Conservation (phyloP, 306 rosid species). For the Coriaria nepalensis region DNA sequence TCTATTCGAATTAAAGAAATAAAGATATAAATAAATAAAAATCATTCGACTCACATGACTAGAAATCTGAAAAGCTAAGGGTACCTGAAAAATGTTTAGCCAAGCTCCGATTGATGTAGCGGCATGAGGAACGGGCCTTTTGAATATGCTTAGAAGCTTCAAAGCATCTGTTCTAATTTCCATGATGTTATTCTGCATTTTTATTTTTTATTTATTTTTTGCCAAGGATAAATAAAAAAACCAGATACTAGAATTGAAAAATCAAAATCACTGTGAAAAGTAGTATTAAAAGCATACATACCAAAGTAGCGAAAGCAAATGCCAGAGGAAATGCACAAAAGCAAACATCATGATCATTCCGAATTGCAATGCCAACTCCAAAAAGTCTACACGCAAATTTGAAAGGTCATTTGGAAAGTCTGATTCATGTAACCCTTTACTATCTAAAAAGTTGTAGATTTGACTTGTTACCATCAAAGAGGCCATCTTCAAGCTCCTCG, state of each 20-base stretch:
- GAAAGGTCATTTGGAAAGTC: background rate
- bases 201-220: no score
- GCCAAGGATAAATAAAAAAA: no score
- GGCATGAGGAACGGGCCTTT: constrained; percentile 77
- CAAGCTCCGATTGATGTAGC: constrained; percentile 88
- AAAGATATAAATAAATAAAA: constrained; percentile 9
- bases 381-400: constrained; percentile 50
- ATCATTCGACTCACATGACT: constrained; percentile 10
- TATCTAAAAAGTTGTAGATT: background rate
- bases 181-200: constrained; percentile 69
- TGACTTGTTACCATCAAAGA: constrained; percentile 64
- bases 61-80: constrained; percentile 9
- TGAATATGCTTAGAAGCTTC: constrained; percentile 75
- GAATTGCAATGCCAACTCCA: constrained; percentile 92
- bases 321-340: constrained; percentile 90
- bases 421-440: background rate
- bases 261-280: background rate
- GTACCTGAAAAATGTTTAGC: constrained; percentile 93
- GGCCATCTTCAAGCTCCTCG: constrained; percentile 90
- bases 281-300: constrained; percentile 21
- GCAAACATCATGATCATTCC: constrained; percentile 99
- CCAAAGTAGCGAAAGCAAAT: constrained; percentile 78
- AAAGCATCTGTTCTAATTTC: constrained; percentile 94
- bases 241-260: background rate
- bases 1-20: constrained; percentile 8